Conservation (phyloP, 148 eudicot genomes). For the Fagopyrum homotropicum region DNA sequence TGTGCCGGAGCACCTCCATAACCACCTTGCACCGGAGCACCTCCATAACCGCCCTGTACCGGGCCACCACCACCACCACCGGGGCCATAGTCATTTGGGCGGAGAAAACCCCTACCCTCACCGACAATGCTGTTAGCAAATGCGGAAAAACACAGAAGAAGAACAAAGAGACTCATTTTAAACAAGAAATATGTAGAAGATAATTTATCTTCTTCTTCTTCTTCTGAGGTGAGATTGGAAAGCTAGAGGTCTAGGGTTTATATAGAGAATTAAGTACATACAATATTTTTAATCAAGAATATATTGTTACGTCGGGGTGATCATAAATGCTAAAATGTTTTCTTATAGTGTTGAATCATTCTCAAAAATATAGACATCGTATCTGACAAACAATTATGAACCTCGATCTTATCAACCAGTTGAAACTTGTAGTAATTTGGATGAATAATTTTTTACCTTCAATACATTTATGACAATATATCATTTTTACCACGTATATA, state of each 20-base stretch:
- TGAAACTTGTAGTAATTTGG: too few species aligned
- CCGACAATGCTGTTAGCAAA: slow-evolving; percentile 1
- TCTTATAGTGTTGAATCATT: too few species aligned
- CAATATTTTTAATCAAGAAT: too few species aligned
- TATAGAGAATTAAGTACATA: neutral
- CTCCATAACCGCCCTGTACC: neutral
- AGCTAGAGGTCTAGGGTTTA: neutral
- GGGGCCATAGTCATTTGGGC: slow-evolving; percentile 8
- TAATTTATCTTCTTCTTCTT: neutral
- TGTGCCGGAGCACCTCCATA: neutral
- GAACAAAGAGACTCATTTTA: neutral
- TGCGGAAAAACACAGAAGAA: neutral
- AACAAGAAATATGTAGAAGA: neutral
- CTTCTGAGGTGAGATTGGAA: neutral
- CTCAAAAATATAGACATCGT: too few species aligned
- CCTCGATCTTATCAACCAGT: too few species aligned
- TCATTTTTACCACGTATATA: too few species aligned
- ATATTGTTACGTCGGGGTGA: too few species aligned
- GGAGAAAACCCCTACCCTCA: slow-evolving; percentile 1
- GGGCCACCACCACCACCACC: neutral
- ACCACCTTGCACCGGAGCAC: neutral
- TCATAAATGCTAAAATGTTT: too few species aligned
- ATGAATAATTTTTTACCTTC: too few species aligned
- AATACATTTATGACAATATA: too few species aligned
- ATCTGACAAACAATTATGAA: too few species aligned